Evolutionary conservation across 2,329 filamentous ascomycete genomes (phyloP).

Genomic region (Fusarium mundagurra): DNA sequence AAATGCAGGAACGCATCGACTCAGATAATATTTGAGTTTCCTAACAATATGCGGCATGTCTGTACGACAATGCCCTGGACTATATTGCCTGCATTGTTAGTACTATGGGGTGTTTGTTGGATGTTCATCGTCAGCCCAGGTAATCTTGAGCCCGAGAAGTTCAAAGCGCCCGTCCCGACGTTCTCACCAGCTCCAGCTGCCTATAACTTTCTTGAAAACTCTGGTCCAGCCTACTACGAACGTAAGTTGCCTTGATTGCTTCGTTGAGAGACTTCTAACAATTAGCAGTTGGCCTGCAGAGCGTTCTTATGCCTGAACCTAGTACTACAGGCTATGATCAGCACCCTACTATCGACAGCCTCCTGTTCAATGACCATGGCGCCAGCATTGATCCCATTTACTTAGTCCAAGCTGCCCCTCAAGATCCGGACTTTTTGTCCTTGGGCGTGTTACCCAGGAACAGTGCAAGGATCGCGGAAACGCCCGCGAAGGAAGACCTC

Average conservation of each 20-base stretch:
- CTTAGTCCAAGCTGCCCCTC: background rate
- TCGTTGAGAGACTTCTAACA: background rate
- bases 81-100: background rate
- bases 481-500: background rate
- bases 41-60: background rate
- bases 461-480: background rate
- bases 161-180: background rate
- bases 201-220: fast-evolving
- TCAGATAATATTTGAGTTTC: background rate
- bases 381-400: background rate
- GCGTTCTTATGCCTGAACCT: background rate
- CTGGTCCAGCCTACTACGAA: background rate
- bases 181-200: background rate
- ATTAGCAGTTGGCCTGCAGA: background rate
- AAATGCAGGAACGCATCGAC: background rate
- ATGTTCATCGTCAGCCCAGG: background rate
- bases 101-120: background rate
- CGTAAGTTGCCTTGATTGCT: fast-evolving
- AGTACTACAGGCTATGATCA: background rate
- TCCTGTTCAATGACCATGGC: background rate
- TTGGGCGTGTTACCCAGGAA: fast-evolving
- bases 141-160: background rate
- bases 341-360: background rate
- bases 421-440: background rate
- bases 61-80: background rate